phyloP scores from a whole-genome alignment of 768 basidiomycete genomes.

The Pilatotrama ljubarskyi region DNA sequence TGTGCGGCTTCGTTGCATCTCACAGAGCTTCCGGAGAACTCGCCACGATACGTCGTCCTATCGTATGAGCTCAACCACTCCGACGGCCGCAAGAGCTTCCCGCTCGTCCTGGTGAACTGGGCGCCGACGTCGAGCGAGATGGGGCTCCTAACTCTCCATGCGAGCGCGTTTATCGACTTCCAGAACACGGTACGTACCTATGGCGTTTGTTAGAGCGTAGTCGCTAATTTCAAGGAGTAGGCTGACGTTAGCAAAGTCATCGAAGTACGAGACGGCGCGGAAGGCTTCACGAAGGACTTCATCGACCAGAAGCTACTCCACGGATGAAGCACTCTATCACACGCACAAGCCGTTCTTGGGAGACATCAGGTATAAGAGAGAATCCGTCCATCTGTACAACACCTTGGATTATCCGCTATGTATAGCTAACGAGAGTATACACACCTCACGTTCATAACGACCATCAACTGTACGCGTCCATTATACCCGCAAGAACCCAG shows the following conservation, averaged over 20 bases:
- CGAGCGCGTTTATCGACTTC: slow-evolving; percentile 78
- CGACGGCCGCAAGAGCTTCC: slow-evolving; percentile 85
- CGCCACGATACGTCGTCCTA: slow-evolving; percentile 82
- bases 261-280: slow-evolving; percentile 80
- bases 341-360: not conserved
- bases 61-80: slow-evolving; percentile 78
- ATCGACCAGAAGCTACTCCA: slow-evolving; percentile 61
- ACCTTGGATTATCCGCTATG: slow-evolving; percentile 9
- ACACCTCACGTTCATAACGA: not conserved
- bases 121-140: slow-evolving; percentile 76
- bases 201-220: not conserved
- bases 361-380: not conserved
- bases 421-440: slow-evolving; percentile 8
- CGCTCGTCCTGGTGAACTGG: slow-evolving; percentile 89
- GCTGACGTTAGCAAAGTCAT: slow-evolving; percentile 78
- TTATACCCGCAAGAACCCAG: slow-evolving; percentile 74
- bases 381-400: slow-evolving; percentile 9
- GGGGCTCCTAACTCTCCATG: slow-evolving; percentile 72
- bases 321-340: not conserved
- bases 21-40: slow-evolving; percentile 83
- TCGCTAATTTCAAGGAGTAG: slow-evolving; percentile 39
- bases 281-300: slow-evolving; percentile 70
- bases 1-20: not conserved
- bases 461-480: slow-evolving; percentile 43
- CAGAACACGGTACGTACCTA: slow-evolving; percentile 64